A percentile compares a stretch with the other conserved stretches of the same genome.
Conservation (phyloP, 2,329 filamentous ascomycete species). For the Aspergillus ustus region DNA sequence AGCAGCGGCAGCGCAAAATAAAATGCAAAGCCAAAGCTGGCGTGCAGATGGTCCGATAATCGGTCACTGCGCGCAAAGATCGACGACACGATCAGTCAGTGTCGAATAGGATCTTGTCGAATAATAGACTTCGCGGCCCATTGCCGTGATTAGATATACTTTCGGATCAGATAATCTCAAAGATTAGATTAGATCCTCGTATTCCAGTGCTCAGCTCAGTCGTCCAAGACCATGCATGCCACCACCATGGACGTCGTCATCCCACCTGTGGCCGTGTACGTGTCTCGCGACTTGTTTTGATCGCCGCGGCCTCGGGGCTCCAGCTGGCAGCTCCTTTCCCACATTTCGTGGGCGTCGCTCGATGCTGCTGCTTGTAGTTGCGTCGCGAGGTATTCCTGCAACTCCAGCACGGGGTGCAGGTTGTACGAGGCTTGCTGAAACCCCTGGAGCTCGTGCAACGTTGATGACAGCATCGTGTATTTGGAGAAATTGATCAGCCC, state of each 20-base stretch:
- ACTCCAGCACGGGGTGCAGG: slow-evolving; percentile 79
- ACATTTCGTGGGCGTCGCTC: slow-evolving; percentile 94
- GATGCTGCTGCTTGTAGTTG: slow-evolving; percentile 79
- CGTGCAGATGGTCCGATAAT: no score
- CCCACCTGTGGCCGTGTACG: slow-evolving; percentile 4
- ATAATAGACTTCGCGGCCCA: no score
- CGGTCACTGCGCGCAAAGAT: no score
- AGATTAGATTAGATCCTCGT: no score
- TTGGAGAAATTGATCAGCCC: slow-evolving; percentile 67
- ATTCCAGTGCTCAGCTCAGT: neutral
- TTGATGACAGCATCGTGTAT: slow-evolving; percentile 25
- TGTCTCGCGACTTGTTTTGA: neutral
- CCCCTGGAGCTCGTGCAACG: slow-evolving; percentile 69
- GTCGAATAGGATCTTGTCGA: no score
- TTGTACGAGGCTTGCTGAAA: slow-evolving; percentile 93
- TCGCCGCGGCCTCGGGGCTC: slow-evolving; percentile 61
- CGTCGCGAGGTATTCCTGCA: slow-evolving; percentile 77
- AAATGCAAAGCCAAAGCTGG: no score
- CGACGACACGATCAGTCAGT: no score
- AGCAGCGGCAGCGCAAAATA: no score
- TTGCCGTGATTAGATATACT: no score
- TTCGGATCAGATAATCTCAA: no score
- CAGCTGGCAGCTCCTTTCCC: slow-evolving; percentile 86
- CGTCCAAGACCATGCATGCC: slow-evolving; percentile 5
- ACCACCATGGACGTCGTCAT: slow-evolving; percentile 9